These are phyloP conservation scores for Scheffersomyces insectosa DNA, from an alignment of 1,139 yeast species.

Conservation along the genomic window DNA sequence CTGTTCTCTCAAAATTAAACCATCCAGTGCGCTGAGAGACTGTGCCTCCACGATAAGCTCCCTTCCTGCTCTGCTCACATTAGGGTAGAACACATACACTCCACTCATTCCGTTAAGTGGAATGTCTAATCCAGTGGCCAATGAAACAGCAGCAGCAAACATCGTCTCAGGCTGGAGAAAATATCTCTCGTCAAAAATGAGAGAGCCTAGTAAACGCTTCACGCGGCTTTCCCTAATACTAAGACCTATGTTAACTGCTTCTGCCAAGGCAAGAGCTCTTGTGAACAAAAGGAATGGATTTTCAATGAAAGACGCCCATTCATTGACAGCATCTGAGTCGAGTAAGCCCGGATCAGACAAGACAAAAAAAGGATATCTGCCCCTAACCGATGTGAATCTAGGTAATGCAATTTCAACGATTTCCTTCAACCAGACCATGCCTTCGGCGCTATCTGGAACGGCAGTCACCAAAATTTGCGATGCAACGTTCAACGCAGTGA, in stretches of 20 bases:
- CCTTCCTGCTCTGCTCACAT: neutral
- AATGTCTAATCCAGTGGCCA: neutral
- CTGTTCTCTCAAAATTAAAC: neutral
- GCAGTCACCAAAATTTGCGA: neutral
- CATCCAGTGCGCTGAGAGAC: neutral
- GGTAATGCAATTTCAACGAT: neutral
- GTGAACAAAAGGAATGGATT: neutral
- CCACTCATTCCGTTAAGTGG: neutral
- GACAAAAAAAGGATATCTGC: neutral
- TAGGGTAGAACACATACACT: neutral
- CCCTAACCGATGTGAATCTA: neutral
- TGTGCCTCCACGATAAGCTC: neutral
- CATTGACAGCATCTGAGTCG: neutral
- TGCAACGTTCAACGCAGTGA: neutral
- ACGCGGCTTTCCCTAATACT: neutral
- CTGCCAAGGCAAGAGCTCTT: neutral
- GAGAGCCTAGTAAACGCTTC: neutral
- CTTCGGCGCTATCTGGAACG: neutral
- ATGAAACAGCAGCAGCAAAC: conserved; percentile 1
- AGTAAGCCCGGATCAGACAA: neutral
- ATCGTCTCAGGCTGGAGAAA: neutral
- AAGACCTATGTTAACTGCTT: neutral
- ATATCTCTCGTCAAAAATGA: neutral
- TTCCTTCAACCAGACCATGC: neutral
- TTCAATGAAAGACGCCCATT: neutral